Conservation (phyloP, 805 yeast genomes). For the Ogataea pini region DNA sequence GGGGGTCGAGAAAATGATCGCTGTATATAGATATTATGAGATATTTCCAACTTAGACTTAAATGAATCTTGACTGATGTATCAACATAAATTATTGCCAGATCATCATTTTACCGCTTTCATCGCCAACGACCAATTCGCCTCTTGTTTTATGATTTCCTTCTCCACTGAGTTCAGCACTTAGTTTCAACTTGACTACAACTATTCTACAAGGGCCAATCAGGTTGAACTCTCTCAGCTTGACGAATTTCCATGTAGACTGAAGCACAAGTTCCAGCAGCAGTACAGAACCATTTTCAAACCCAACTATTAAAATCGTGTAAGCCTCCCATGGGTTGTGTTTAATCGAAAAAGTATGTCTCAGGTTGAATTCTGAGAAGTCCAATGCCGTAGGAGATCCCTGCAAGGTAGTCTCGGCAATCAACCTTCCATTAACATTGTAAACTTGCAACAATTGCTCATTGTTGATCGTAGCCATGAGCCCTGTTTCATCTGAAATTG, state of each 20-base stretch:
- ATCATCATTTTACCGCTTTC: slow-evolving; percentile 49
- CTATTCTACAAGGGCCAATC: slow-evolving; percentile 27
- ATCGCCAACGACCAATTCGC: slow-evolving; percentile 56
- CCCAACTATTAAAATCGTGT: slow-evolving; percentile 40
- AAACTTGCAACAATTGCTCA: slow-evolving; percentile 35
- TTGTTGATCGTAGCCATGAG: slow-evolving; percentile 42
- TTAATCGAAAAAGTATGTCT: slow-evolving; percentile 4
- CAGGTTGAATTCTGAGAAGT: slow-evolving; percentile 24
- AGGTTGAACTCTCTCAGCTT: slow-evolving; percentile 21
- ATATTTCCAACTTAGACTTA: neutral
- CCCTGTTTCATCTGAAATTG: slow-evolving; percentile 59
- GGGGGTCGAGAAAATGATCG: slow-evolving; percentile 40
- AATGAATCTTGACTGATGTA: neutral
- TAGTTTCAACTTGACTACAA: slow-evolving; percentile 37
- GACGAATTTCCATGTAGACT: slow-evolving; percentile 27
- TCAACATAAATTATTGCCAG: slow-evolving; percentile 38
- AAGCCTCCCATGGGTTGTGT: slow-evolving; percentile 35
- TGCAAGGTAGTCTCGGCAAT: slow-evolving; percentile 30
- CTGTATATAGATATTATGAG: slow-evolving; percentile 3
- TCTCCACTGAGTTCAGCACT: slow-evolving; percentile 34
- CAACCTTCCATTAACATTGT: slow-evolving; percentile 55
- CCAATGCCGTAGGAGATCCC: slow-evolving; percentile 16
- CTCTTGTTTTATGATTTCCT: slow-evolving; percentile 33
- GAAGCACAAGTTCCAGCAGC: slow-evolving; percentile 25
- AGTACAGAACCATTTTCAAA: slow-evolving; percentile 30